Evolutionary conservation across 2,329 filamentous ascomycete species (phyloP).

Genomic region (Fusarium cicatricum): DNA sequence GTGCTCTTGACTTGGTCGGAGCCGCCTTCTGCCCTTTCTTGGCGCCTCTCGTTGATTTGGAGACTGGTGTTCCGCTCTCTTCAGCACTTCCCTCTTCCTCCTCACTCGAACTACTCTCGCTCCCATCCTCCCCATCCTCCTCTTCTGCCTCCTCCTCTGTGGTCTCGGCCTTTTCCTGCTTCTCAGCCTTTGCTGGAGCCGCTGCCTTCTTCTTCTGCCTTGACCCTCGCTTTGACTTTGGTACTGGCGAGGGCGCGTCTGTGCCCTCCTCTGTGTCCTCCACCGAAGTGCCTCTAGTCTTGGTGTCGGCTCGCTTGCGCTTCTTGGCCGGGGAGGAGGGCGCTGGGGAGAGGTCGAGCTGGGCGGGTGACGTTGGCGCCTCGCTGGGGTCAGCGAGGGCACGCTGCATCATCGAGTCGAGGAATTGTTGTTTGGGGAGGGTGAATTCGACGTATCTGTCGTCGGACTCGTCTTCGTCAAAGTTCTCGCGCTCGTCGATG

Average conservation of each 20-base stretch:
- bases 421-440: constrained; percentile 60
- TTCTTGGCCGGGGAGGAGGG: constrained; percentile 50
- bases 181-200: constrained; percentile 52
- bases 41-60: constrained; percentile 48
- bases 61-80: constrained; percentile 50
- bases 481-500: constrained; percentile 84
- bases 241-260: constrained; percentile 48
- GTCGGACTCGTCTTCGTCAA: constrained; percentile 66
- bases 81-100: constrained; percentile 48
- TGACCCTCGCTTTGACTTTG: constrained; percentile 53
- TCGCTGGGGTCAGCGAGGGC: constrained; percentile 57
- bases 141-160: constrained; percentile 49
- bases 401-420: constrained; percentile 57
- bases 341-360: constrained; percentile 52
- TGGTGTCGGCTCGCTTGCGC: constrained; percentile 55
- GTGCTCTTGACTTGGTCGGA: constrained; percentile 41
- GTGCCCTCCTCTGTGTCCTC: constrained; percentile 59
- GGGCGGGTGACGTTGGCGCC: constrained; percentile 56
- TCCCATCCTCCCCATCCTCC: constrained; percentile 49
- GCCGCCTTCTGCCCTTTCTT: constrained; percentile 45
- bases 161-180: constrained; percentile 44
- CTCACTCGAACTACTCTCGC: constrained; percentile 46
- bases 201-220: constrained; percentile 55
- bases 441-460: constrained; percentile 73
- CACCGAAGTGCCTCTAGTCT: constrained; percentile 53